Conservation (phyloP, 352 stramenopile species). For the Phytophthora boehmeriae region DNA sequence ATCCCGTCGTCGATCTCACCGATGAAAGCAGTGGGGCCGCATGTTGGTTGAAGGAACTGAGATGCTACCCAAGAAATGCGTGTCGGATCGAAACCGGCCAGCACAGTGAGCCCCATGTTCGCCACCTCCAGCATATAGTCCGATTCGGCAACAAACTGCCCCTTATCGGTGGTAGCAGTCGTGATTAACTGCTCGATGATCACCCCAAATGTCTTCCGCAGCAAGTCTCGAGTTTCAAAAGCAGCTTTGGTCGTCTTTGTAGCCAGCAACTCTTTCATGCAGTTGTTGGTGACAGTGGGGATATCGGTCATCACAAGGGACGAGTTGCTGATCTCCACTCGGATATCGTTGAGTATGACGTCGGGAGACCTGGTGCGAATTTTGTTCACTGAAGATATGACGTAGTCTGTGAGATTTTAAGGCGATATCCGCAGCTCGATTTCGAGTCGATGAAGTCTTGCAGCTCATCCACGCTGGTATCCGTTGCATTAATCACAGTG, state of each 20-base stretch:
- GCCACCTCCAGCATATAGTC: constrained; percentile 36
- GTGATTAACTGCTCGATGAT: constrained; percentile 28
- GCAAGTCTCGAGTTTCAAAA: constrained; percentile 23
- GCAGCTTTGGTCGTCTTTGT: constrained; percentile 20
- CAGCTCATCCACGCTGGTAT: constrained; percentile 18
- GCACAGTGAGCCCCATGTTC: constrained; percentile 37
- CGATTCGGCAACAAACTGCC: constrained; percentile 12
- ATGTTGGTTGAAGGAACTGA: constrained; percentile 42
- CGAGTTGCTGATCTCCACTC: constrained; percentile 20
- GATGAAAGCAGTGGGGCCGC: constrained; percentile 25
- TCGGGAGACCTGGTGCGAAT: constrained; percentile 10
- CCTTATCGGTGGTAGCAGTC: constrained; percentile 13
- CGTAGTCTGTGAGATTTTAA: constrained; percentile 33
- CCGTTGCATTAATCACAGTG: constrained; percentile 12
- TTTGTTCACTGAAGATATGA: constrained; percentile 21
- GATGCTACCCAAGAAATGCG: constrained; percentile 32
- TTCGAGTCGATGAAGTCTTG: constrained; percentile 30
- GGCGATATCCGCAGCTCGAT: constrained; percentile 24
- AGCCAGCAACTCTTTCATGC: constrained; percentile 19
- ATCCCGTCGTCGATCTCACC: constrained; percentile 23
- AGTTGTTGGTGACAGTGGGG: constrained; percentile 19
- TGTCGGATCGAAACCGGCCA: constrained; percentile 40
- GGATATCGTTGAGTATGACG: constrained; percentile 21
- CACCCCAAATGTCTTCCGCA: constrained; percentile 26
- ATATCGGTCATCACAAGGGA: constrained; percentile 22